These are phyloP conservation scores for Heritiera littoralis DNA, from an alignment of 345 rosid genomes.

Conservation along the genomic window DNA sequence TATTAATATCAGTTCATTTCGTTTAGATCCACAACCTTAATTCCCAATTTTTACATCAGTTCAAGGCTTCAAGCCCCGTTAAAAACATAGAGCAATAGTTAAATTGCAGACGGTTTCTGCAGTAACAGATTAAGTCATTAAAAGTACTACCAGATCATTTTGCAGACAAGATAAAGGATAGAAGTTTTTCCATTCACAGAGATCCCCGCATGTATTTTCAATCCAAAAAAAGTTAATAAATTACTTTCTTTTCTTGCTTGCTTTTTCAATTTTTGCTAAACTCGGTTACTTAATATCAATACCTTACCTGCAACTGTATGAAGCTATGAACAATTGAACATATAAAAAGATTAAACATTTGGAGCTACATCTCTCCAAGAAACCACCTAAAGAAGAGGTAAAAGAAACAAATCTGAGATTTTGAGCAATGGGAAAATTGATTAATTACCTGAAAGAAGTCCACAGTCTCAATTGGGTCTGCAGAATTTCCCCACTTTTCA, in stretches of 20 bases:
- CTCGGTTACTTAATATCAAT: neutral
- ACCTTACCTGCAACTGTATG: neutral
- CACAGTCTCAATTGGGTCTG: slow-evolving; percentile 1
- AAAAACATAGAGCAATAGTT: neutral
- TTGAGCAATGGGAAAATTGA: neutral
- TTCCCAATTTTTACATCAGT: neutral
- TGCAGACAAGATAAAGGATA: neutral
- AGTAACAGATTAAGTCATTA: neutral
- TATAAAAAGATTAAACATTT: neutral
- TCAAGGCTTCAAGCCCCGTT: neutral
- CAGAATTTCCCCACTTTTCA: slow-evolving; percentile 4
- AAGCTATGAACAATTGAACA: neutral
- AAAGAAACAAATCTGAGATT: neutral
- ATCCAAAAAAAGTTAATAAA: too few species aligned
- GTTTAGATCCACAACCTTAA: slow-evolving; percentile 4
- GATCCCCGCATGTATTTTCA: slow-evolving; percentile 56
- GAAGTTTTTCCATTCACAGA: slow-evolving; percentile 19
- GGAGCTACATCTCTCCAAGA: neutral
- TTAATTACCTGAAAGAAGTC: slow-evolving; percentile 14
- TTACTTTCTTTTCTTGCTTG: too few species aligned
- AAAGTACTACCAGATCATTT: neutral
- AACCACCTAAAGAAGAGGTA: neutral
- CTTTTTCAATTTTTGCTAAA: neutral
- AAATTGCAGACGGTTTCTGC: neutral
- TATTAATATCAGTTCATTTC: neutral